Evolutionary conservation across 2,329 filamentous ascomycete species (phyloP), one percentile per base, ranked within the genome.

Genomic region (Ophiostoma perfectum): DNA sequence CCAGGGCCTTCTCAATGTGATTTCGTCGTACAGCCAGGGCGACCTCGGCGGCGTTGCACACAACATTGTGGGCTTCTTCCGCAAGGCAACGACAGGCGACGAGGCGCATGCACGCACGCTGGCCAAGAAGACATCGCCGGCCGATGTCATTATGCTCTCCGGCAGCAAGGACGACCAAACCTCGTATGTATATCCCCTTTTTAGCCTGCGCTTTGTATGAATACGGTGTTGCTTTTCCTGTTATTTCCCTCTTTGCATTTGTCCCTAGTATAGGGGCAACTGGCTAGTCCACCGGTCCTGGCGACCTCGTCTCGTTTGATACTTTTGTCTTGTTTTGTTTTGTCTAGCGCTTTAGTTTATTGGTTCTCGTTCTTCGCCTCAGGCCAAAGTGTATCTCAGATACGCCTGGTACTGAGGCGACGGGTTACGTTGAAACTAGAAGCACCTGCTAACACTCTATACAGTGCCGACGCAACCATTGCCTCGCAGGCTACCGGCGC

Each of bases 141-240:
- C 95, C 55, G 95, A 99, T 78, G 95, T 99, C 44, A 87, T 99
- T 77, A 96, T 97, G 91, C 97, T 93, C 90, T 96, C 92, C 70
- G 95, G 95, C 69, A 96, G 92, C 81, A 97, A 97, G 80, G 95
- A 99, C 76, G 87, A 89, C 71, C 95, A 98, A 80, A 99, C 95
- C 73, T 93, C 90, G 89, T 89, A 80, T 78, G 86, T 86, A 16
- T 52, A 65, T 66, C 27, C 27, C 27, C 27, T 65, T 52, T 5
- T 52, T 58, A 60, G 27, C 27, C 27, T 27, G 27, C 27, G 27
- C 27, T 27, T 27, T 27, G 27, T 27, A 27, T 27, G 27, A 27
- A 27, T 27, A 27, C 27, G 27, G 27, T 27, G 27, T 18, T n/a
- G 6, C 45, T 62, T 52, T 44, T 44, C 49, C 11, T 68, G 74